A percentile compares a stretch with the other conserved stretches of the same genome.
These are phyloP conservation scores for Geotrichum aggregatum DNA, from an alignment of 1,139 yeast genomes.

Conservation along the genomic window DNA sequence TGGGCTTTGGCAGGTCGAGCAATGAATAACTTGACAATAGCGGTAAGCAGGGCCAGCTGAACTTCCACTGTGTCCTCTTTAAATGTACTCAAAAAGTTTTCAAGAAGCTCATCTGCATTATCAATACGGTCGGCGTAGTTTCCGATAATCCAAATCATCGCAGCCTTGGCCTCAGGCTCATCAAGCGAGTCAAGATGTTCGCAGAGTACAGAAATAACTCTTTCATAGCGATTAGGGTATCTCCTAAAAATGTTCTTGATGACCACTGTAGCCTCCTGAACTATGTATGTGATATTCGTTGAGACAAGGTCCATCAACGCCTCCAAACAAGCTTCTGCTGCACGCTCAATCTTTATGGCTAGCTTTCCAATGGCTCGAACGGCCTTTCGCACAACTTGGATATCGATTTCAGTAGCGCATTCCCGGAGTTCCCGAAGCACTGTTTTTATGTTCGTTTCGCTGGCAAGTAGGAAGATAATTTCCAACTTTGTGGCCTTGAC, in stretches of 20 bases:
- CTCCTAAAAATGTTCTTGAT: conserved; percentile 71
- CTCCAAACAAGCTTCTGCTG: conserved; percentile 61
- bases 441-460: conserved; percentile 53
- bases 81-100: conserved; percentile 47
- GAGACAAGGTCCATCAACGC: conserved; percentile 57
- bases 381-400: conserved; percentile 81
- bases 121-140: conserved; percentile 56
- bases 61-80: conserved; percentile 66
- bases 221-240: conserved; percentile 56
- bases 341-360: conserved; percentile 64
- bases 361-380: conserved; percentile 86
- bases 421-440: conserved; percentile 77
- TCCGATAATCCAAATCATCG: conserved; percentile 83
- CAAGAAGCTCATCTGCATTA: conserved; percentile 47
- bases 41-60: conserved; percentile 68
- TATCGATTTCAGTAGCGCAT: conserved; percentile 81
- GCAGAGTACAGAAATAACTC: conserved; percentile 44
- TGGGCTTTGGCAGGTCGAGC: conserved; percentile 56
- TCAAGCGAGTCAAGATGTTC: conserved; percentile 49
- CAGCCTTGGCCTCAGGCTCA: conserved; percentile 74
- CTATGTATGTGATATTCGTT: conserved; percentile 67
- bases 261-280: conserved; percentile 77
- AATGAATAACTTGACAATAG: conserved; percentile 66
- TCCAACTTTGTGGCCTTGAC: conserved; percentile 89
- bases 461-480: conserved; percentile 74